A percentile compares a stretch with the other conserved stretches of the same genome.
These are phyloP conservation scores for Orbilia blumenaviensis DNA, from an alignment of 2,329 filamentous ascomycete species.

Conservation along the genomic window DNA sequence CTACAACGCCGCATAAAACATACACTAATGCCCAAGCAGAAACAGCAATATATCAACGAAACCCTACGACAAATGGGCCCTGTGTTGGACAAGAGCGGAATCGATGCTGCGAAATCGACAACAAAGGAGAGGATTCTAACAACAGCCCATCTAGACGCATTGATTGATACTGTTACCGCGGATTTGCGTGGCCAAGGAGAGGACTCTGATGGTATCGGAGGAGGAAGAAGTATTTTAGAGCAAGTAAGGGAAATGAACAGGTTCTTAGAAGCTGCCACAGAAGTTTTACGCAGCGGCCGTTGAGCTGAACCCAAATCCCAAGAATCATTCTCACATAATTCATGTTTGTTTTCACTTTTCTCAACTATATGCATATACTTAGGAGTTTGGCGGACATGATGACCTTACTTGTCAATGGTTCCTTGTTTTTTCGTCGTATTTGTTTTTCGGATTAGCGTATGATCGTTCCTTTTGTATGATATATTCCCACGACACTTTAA, in stretches of 20 bases:
- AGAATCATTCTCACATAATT: neutral
- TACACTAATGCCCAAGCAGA: constrained; percentile 21
- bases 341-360: neutral
- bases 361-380: constrained; percentile 5
- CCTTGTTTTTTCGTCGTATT: neutral
- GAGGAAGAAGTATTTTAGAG: constrained; percentile 37
- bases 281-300: constrained; percentile 9
- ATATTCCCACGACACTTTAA: neutral
- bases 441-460: neutral
- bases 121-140: constrained; percentile 26
- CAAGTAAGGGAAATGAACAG: constrained; percentile 50
- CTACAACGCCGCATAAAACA: neutral
- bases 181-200: constrained; percentile 17
- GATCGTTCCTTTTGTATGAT: neutral
- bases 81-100: constrained; percentile 20
- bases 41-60: constrained; percentile 51
- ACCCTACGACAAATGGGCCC: constrained; percentile 31
- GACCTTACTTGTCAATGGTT: constrained; percentile 1
- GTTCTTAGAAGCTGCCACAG: constrained; percentile 42
- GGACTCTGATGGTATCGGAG: neutral
- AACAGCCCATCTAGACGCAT: constrained; percentile 15
- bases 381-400: constrained; percentile 14
- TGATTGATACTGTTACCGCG: constrained; percentile 33
- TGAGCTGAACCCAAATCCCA: neutral
- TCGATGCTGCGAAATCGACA: constrained; percentile 9